Evolutionary conservation across 495 filamentous ascomycete genomes (phyloP), one percentile per base, ranked within the genome.

Genomic region (Elasticomyces elasticus): DNA sequence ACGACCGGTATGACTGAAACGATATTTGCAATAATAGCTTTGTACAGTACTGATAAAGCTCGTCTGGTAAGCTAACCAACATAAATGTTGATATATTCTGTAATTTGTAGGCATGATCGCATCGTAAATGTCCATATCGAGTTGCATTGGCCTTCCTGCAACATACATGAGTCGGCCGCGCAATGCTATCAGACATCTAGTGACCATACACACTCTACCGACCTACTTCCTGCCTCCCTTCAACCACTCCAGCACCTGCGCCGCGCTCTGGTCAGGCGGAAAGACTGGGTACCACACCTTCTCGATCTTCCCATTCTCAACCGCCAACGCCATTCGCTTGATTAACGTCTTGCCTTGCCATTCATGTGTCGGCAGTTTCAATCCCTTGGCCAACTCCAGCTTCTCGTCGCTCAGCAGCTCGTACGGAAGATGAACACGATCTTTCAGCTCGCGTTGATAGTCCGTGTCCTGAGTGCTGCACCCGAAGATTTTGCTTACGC

Each of bases 261-360:
- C 38, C 7, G 61, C 63, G 50, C 53, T 64, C 55, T 54, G 49
- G 50, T 63, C 59, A 13, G 64, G 59, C 35, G 64, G 64, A 47
- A 66, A 67, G 9, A 66, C 65, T 12, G 65, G 62, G 53, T 67
- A 67, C 55, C 61, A 64, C 2, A 65, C 60, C 31, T 54, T 55
- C 31, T 57, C 50, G n/a, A 66, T 47, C 33, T 47, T 58, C 31
- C 64, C 65, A 26, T 55, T 49, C 42, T 56, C 38, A 5, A 66
- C 55, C 31, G 62, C 65, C 31, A 67, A 17, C 23, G 59, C 52
- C 13, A 66, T 43, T n/a, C 64, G 45, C 55, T 62, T 67, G 24
- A 60, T 56, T 35, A 66, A 28, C 45, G 25, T 50, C 31, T 35
- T 42, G 37, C 64, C 61, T 30, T 63, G 25, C 54, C 54, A 66